Conservation (phyloP, 2,329 filamentous ascomycete species). For the Tolypocladium endophyticum region DNA sequence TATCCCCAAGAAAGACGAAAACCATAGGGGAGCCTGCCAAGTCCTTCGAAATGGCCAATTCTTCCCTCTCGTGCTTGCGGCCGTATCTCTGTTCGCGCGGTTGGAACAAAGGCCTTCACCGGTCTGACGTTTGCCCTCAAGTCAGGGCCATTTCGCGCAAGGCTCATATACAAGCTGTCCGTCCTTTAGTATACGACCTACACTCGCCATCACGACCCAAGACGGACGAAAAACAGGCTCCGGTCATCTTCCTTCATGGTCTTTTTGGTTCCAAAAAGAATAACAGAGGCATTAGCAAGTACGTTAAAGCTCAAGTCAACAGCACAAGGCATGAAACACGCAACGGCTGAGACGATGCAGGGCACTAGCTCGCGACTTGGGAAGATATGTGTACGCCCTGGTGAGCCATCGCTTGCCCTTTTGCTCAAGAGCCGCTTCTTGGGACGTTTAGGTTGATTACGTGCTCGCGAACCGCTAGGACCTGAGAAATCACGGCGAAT, state of each 20-base stretch:
- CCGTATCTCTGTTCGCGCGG: not conserved
- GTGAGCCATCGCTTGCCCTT: constrained; percentile 32
- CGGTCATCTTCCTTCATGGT: constrained; percentile 84
- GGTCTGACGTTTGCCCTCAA: not conserved
- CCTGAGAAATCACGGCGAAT: constrained; percentile 86
- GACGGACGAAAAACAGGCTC: constrained; percentile 32
- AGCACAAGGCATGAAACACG: not conserved
- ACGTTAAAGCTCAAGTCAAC: constrained; percentile 22
- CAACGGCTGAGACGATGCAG: constrained; percentile 31
- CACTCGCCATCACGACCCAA: constrained; percentile 43
- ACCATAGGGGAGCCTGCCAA: not conserved
- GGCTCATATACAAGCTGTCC: constrained; percentile 5
- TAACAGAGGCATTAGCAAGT: constrained; percentile 92
- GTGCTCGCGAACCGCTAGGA: constrained; percentile 42
- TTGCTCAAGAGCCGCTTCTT: not conserved
- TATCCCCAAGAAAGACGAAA: not conserved
- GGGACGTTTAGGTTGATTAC: not conserved
- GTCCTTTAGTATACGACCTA: constrained; percentile 51
- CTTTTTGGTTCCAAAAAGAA: constrained; percentile 94
- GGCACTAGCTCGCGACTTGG: constrained; percentile 69
- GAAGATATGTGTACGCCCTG: constrained; percentile 71
- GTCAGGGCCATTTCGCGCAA: not conserved
- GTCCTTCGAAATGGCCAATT: not conserved
- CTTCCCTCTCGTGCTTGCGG: not conserved
- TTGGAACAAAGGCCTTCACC: not conserved